Conservation (phyloP, 352 stramenopile genomes). For the Phytophthora cajani region DNA sequence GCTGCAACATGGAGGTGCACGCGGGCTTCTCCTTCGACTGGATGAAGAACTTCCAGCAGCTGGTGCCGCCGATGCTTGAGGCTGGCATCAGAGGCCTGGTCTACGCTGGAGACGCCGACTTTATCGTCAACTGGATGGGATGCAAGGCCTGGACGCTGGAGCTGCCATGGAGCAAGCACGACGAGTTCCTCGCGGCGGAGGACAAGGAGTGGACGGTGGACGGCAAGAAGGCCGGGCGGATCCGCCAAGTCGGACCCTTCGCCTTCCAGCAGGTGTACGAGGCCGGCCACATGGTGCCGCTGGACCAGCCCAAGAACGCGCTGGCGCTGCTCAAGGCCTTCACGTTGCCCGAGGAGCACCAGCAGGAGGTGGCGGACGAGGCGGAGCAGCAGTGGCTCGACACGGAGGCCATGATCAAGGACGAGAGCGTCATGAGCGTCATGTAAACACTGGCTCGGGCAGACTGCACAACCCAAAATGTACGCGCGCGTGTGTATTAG, state of each 20-base stretch:
- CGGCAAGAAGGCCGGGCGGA: constrained; percentile 63
- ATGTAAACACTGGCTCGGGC: constrained; percentile 28
- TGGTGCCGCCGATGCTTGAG: constrained; percentile 93
- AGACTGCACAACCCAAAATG: constrained; percentile 7
- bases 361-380: constrained; percentile 25
- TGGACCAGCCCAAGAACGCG: constrained; percentile 93
- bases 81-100: constrained; percentile 92
- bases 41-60: constrained; percentile 97
- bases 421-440: constrained; percentile 50
- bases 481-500: constrained; percentile 19
- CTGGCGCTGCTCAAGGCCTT: constrained; percentile 96
- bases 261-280: constrained; percentile 96
- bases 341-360: constrained; percentile 49
- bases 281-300: constrained; percentile 96
- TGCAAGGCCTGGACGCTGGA: constrained; percentile 96
- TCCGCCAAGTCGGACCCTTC: constrained; percentile 73
- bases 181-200: constrained; percentile 52
- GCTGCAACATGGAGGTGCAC: constrained; percentile 97
- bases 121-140: constrained; percentile 98
- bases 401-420: constrained; percentile 36
- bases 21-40: constrained; percentile 94
- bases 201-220: constrained; percentile 73
- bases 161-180: constrained; percentile 91
- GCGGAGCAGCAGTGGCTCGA: constrained; percentile 32
- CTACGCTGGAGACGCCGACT: constrained; percentile 97